A percentile compares a stretch with the other conserved stretches of the same genome.
Conservation (phyloP, 129 eudicot species). For the Ambrosia trifida region DNA sequence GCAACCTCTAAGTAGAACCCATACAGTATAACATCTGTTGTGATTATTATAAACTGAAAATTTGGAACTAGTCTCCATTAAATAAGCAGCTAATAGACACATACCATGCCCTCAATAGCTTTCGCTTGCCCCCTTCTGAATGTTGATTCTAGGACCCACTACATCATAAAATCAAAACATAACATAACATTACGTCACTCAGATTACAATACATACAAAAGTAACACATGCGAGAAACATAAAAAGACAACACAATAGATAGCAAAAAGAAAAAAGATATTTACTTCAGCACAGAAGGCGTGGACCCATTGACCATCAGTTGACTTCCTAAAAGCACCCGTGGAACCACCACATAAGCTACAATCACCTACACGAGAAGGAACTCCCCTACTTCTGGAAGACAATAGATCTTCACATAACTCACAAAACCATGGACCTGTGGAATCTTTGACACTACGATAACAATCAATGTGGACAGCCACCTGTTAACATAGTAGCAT, state of each 20-base stretch:
- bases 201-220: slow-evolving; percentile 3
- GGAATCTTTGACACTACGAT: slow-evolving; percentile 71
- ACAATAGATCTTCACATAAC: slow-evolving; percentile 73
- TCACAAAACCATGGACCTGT: slow-evolving; percentile 99
- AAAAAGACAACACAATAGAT: neutral
- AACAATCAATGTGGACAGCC: slow-evolving; percentile 93
- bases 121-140: slow-evolving; percentile 84
- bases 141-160: slow-evolving; percentile 94
- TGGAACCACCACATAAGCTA: slow-evolving; percentile 78
- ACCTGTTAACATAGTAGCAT: slow-evolving; percentile 48
- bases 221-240: neutral
- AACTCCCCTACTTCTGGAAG: slow-evolving; percentile 56
- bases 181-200: slow-evolving; percentile 18
- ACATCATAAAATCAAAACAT: slow-evolving; percentile 26
- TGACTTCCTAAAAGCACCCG: slow-evolving; percentile 98
- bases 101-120: slow-evolving; percentile 77
- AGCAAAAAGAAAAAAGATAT: slow-evolving; percentile 18
- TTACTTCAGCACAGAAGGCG: slow-evolving; percentile 98
- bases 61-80: neutral
- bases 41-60: slow-evolving; percentile 11
- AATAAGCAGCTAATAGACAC: slow-evolving; percentile 29
- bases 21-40: neutral
- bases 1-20: neutral
- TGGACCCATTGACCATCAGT: slow-evolving; percentile 90
- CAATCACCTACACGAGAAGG: slow-evolving; percentile 60